Conservation (phyloP, 75 land plant genomes). For the Sequoiadendron giganteum region DNA sequence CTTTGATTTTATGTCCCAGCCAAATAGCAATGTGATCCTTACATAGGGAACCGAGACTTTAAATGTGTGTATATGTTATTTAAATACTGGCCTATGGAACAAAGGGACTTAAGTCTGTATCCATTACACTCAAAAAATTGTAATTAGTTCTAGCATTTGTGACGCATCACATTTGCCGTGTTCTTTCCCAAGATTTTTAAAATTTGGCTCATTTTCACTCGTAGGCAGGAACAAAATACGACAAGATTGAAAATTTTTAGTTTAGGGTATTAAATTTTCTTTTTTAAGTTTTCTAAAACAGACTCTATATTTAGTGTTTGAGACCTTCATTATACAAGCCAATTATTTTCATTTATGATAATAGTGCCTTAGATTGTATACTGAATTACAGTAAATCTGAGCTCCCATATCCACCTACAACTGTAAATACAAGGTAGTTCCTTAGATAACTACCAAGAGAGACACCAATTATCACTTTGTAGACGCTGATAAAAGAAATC, state of each 20-base stretch:
- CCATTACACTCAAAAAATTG: not conserved
- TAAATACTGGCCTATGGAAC: not conserved
- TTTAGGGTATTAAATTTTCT: too few species aligned
- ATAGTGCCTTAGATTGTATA: not conserved
- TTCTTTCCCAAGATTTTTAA: too few species aligned
- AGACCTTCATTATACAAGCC: not conserved
- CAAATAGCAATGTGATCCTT: not conserved
- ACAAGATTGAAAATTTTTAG: too few species aligned
- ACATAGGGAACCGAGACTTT: not conserved
- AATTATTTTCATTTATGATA: not conserved
- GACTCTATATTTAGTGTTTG: not conserved
- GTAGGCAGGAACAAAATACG: too few species aligned
- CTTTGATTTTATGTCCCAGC: not conserved
- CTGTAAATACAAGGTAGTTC: not conserved
- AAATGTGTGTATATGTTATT: not conserved
- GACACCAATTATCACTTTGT: not conserved
- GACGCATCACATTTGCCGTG: too few species aligned
- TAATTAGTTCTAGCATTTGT: too few species aligned
- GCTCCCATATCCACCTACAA: not conserved
- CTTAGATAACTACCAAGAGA: not conserved
- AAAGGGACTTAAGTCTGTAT: not conserved
- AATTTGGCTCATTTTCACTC: too few species aligned
- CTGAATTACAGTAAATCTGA: not conserved
- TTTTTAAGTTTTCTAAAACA: too few species aligned
- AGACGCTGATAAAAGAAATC: not conserved